Percentiles rank a stretch among this genome's conserved stretches.
Evolutionary conservation across 2,329 filamentous ascomycete genomes (phyloP).

Genomic region (Pseudopyricularia javanii): DNA sequence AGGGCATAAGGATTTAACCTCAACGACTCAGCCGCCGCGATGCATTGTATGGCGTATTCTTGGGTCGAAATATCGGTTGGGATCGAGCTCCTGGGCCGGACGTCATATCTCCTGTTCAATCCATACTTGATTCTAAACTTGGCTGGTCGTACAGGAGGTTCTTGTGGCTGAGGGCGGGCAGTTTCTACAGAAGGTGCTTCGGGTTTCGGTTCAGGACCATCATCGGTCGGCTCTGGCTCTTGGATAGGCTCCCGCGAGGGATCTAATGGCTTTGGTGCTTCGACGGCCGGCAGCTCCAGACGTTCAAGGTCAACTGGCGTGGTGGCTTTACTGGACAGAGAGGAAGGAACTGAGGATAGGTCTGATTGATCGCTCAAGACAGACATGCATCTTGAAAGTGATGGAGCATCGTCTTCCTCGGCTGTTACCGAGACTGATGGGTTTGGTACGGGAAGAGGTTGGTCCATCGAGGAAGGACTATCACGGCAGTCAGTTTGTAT

Average conservation of each 20-base stretch:
- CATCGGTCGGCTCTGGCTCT: background rate
- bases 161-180: background rate
- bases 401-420: constrained; percentile 16
- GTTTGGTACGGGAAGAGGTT: constrained; percentile 1
- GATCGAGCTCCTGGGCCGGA: constrained; percentile 71
- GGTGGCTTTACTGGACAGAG: constrained; percentile 49
- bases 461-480: background rate
- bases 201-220: background rate
- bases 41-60: constrained; percentile 84
- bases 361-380: constrained; percentile 42
- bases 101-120: constrained; percentile 35
- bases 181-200: background rate
- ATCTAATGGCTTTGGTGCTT: background rate
- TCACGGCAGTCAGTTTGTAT: background rate
- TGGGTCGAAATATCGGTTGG: constrained; percentile 58
- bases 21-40: constrained; percentile 79
- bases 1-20: constrained; percentile 81
- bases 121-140: background rate
- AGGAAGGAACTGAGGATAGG: constrained; percentile 39
- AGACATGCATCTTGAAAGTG: constrained; percentile 40
- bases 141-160: background rate
- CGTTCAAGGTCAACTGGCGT: constrained; percentile 39
- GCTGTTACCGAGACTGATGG: constrained; percentile 3
- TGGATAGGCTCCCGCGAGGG: background rate
- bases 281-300: constrained; percentile 21